These are phyloP conservation scores for Pichia norvegensis DNA, from an alignment of 1,139 yeast species.

Conservation along the genomic window DNA sequence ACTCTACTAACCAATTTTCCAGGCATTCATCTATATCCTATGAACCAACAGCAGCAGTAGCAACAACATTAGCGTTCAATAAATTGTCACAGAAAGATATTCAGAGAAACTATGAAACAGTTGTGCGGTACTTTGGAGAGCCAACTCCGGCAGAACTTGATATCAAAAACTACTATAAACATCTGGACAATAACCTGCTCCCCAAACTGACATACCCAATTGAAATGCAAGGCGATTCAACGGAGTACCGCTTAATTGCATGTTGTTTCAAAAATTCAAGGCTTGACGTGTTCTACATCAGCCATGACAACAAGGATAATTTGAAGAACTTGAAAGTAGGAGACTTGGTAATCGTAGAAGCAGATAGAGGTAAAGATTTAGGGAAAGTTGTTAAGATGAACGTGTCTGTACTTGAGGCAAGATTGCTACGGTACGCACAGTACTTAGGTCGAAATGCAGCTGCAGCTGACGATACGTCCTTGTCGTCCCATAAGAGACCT, in stretches of 20 bases:
- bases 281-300: conserved; percentile 70
- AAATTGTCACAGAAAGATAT: conserved; percentile 5
- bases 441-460: conserved; percentile 54
- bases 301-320: conserved; percentile 27
- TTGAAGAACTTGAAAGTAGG: conserved; percentile 51
- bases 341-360: conserved; percentile 89
- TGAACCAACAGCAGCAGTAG: background rate
- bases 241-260: conserved; percentile 40
- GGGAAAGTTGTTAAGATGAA: conserved; percentile 68
- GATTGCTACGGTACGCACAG: conserved; percentile 47
- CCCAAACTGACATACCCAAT: conserved; percentile 26
- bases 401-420: conserved; percentile 55
- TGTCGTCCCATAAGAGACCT: conserved; percentile 28
- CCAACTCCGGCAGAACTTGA: conserved; percentile 22
- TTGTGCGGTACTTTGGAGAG: conserved; percentile 20
- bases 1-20: background rate
- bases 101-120: conserved; percentile 2
- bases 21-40: background rate
- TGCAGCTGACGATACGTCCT: conserved; percentile 22
- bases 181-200: conserved; percentile 19
- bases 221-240: conserved; percentile 13
- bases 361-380: conserved; percentile 92
- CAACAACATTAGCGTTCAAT: background rate
- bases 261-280: conserved; percentile 86
- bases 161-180: conserved; percentile 18